Percentiles rank a stretch among this genome's conserved stretches.
phyloP scores from a whole-genome alignment of 2,329 filamentous ascomycete genomes.

The Xylariaceae sp. region DNA sequence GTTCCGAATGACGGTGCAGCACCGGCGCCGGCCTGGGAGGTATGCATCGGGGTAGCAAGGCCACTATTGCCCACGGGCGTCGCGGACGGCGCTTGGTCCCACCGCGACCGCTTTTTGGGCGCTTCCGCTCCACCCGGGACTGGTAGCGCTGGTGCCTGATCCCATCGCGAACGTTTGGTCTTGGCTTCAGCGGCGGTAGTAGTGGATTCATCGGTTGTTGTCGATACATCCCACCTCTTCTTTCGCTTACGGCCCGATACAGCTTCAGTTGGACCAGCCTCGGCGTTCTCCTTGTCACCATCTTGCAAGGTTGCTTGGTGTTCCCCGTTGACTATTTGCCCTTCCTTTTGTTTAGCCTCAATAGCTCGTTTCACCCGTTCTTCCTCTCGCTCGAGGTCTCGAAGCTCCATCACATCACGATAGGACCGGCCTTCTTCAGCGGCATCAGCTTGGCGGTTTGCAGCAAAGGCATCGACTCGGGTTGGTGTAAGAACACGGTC shows the following conservation, averaged over 20 bases:
- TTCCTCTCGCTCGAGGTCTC: conserved; percentile 90
- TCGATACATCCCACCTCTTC: conserved; percentile 84
- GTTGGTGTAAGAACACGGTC: conserved; percentile 82
- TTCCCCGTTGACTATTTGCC: conserved; percentile 51
- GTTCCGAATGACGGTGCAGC: conserved; percentile 65
- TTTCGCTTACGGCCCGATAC: conserved; percentile 72
- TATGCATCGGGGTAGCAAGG: conserved; percentile 73
- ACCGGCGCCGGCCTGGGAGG: conserved; percentile 52
- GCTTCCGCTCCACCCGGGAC: conserved; percentile 49
- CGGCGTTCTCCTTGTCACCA: conserved; percentile 66
- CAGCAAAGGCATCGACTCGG: conserved; percentile 77
- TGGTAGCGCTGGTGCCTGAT: conserved; percentile 62
- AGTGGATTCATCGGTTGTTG: conserved; percentile 48
- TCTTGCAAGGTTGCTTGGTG: conserved; percentile 72
- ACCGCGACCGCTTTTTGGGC: conserved; percentile 73
- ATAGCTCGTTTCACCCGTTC: conserved; percentile 77
- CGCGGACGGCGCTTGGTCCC: conserved; percentile 83
- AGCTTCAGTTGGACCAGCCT: conserved; percentile 61
- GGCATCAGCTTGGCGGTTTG: conserved; percentile 62
- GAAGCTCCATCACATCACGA: conserved; percentile 81
- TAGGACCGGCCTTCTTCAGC: conserved; percentile 74
- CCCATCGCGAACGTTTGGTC: conserved; percentile 78
- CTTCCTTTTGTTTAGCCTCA: conserved; percentile 63
- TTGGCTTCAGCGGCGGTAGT: conserved; percentile 53
- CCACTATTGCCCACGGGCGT: conserved; percentile 69